Base-by-base conservation (phyloP, 1,139 yeast species). In the Lipomyces yarrowii region DNA sequence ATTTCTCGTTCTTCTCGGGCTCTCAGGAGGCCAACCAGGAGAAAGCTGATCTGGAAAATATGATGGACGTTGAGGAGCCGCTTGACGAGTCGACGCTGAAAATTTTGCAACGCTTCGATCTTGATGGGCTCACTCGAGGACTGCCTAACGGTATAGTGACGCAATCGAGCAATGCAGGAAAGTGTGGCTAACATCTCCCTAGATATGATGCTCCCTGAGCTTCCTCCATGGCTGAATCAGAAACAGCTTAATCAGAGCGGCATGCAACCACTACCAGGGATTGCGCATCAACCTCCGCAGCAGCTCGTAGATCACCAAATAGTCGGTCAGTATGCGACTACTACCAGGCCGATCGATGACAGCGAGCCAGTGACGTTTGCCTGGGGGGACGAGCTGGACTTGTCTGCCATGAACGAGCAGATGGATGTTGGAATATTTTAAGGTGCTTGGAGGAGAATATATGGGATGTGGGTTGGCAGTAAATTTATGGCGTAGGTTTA, bases 41-140 rank as follows among this genome's bases (percentile, higher is more conserved):
- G 59, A 21, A 57, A 56, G 54, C 48, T 5, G 60, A 53, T 4
- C 26, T 51, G 11, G 35, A 23, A 15, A 46, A 37, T 18, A 58
- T 58, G 42, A 30, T 37, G 10, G 65, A 51, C 15, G 42, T 33
- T 26, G 39, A 59, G 4, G 62, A 30, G 1, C 32, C 48, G 42
- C 35, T 56, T 26, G 63, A 60, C 21, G 61, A 46, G 8, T 48
- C 59, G 15, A 35, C 58, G 57, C 33, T 55, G 18, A 61, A 39
- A 39, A 37, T 64, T 6, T 35, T 61, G 53, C 61, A 60, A n/a
- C 54, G 57, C 13, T 51, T 54, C 18, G 56, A 56, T 21, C 11
- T 30, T 6, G 53, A 51, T 7, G 21, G 37, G 4, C 23, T 46
- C 21, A 42, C 48, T n/a, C 13, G 32, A 15, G 52, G n/a, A 11